Conservation (phyloP, 176 grass and related monocot genomes). For the Aegilops sharonensis region DNA sequence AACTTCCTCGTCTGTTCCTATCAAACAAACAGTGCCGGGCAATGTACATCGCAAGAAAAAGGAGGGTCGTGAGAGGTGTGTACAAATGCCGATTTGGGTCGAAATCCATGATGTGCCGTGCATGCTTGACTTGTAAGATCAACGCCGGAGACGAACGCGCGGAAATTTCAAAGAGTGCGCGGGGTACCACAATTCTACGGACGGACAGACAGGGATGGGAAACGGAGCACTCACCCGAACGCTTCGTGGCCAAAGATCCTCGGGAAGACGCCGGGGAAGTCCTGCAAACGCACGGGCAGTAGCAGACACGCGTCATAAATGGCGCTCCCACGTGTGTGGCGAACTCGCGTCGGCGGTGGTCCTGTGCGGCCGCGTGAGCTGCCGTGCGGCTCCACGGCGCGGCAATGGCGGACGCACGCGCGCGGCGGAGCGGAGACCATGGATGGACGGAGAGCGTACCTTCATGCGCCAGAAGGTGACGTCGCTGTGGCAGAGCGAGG, state of each 20-base stretch:
- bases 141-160: neutral
- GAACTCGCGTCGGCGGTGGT: neutral
- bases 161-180: neutral
- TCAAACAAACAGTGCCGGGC: too few relatives aligned
- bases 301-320: neutral
- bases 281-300: slow-evolving; percentile 31
- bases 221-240: slow-evolving; percentile 54
- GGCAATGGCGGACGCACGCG: neutral
- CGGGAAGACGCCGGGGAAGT: slow-evolving; percentile 48
- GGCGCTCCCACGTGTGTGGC: neutral
- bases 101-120: neutral
- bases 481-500: slow-evolving; percentile 87
- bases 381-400: neutral
- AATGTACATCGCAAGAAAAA: neutral
- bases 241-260: slow-evolving; percentile 87
- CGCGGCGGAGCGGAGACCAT: neutral
- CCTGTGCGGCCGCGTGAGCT: neutral
- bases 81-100: neutral
- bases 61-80: neutral
- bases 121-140: neutral
- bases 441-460: neutral
- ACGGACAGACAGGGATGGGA: neutral
- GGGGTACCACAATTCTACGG: neutral
- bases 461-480: slow-evolving; percentile 86
- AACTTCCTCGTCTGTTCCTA: too few relatives aligned